A percentile compares a stretch with the other conserved stretches of the same genome.
Conservation (phyloP, 2,329 filamentous ascomycete species). For the Cytospora chrysosperma region DNA sequence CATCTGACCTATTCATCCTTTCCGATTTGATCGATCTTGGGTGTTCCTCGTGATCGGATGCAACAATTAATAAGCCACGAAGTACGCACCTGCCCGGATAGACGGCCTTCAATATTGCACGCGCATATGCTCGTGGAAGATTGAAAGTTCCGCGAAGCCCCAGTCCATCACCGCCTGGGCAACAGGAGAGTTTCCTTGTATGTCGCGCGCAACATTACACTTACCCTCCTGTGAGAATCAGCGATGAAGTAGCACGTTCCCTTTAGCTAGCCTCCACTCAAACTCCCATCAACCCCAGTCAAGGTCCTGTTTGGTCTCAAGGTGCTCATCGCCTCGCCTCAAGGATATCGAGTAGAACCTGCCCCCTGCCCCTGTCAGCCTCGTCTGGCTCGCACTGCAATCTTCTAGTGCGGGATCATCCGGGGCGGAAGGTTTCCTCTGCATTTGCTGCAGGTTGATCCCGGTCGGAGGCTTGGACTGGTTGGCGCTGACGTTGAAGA, state of each 20-base stretch:
- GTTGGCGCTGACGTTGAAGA: slow-evolving; percentile 7
- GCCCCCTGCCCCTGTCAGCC: neutral
- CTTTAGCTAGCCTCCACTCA: neutral
- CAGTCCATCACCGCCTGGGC: no score
- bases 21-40: no score
- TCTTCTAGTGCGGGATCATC: neutral
- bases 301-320: neutral
- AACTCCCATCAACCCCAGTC: neutral
- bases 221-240: neutral
- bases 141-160: no score
- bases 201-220: neutral
- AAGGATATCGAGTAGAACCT: neutral
- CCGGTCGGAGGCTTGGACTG: neutral
- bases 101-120: no score
- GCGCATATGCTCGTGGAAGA: no score
- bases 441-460: neutral
- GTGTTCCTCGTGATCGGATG: no score
- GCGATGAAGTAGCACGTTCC: no score
- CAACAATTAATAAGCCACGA: no score
- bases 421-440: slow-evolving; percentile 1
- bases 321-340: neutral
- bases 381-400: neutral
- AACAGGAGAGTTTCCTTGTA: no score
- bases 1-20: no score
- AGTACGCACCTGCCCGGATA: no score